These are phyloP conservation scores for Artemisia annua DNA, from an alignment of 129 eudicot genomes.

Conservation along the genomic window DNA sequence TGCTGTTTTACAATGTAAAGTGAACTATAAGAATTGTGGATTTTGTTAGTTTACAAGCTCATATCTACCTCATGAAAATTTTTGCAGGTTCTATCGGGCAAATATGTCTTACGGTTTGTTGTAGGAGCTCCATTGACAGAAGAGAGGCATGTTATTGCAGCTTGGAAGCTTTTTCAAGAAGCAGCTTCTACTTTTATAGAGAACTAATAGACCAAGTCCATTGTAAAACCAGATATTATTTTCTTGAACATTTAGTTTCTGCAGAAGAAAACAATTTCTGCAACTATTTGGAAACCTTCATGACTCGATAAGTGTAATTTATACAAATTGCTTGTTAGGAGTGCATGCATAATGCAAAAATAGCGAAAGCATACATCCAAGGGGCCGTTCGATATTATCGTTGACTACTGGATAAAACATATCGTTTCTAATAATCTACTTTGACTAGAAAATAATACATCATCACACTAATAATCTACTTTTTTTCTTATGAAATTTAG, in stretches of 20 bases:
- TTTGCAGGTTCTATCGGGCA: conserved; percentile 68
- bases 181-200: conserved; percentile 48
- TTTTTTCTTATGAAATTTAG: too few relatives aligned
- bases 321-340: too few relatives aligned
- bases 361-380: too few relatives aligned
- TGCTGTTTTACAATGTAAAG: neutral
- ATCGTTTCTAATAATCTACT: too few relatives aligned
- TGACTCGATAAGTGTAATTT: neutral
- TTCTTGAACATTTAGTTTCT: conserved; percentile 14
- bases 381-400: too few relatives aligned
- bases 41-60: neutral
- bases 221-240: neutral
- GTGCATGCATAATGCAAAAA: too few relatives aligned
- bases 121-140: conserved; percentile 97
- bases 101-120: conserved; percentile 65
- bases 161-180: conserved; percentile 84
- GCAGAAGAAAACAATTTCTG: conserved; percentile 7
- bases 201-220: conserved; percentile 26
- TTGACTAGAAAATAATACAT: too few relatives aligned
- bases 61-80: neutral
- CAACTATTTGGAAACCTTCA: conserved; percentile 1
- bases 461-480: too few relatives aligned
- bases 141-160: conserved; percentile 63
- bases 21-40: neutral
- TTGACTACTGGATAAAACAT: too few relatives aligned